These are phyloP conservation scores for Epichloe sp. DNA, from an alignment of 2,329 filamentous ascomycete genomes.

Conservation along the genomic window DNA sequence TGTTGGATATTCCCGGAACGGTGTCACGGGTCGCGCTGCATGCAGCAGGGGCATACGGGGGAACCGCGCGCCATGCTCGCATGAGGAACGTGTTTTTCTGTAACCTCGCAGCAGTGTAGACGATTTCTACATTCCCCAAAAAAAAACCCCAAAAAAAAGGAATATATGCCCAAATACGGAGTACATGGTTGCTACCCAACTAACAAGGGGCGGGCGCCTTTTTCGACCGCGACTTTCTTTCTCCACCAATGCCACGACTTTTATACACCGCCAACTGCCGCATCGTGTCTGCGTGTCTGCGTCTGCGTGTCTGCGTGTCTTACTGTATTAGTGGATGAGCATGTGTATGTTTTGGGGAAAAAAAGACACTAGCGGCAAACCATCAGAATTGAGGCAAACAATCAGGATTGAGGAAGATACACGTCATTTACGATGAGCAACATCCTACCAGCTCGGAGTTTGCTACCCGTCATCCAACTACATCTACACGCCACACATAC, in stretches of 20 bases:
- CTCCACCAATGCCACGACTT: not conserved
- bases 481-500: not conserved
- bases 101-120: no score
- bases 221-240: not conserved
- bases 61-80: no score
- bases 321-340: not conserved
- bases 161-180: not conserved
- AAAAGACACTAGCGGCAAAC: no score
- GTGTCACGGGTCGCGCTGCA: not conserved
- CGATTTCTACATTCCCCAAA: no score
- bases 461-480: not conserved
- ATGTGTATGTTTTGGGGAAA: no score
- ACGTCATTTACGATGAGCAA: not conserved
- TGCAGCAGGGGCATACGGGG: not conserved
- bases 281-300: not conserved
- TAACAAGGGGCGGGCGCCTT: not conserved
- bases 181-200: not conserved
- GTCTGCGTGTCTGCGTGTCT: not conserved
- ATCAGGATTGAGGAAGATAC: not conserved
- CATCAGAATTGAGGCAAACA: no score
- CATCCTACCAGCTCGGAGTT: not conserved
- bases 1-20: slow-evolving; percentile 3
- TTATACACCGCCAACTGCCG: not conserved
- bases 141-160: no score
- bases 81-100: no score